These are phyloP conservation scores for Phanerochaete sordida DNA, from an alignment of 768 basidiomycete genomes.

Conservation along the genomic window DNA sequence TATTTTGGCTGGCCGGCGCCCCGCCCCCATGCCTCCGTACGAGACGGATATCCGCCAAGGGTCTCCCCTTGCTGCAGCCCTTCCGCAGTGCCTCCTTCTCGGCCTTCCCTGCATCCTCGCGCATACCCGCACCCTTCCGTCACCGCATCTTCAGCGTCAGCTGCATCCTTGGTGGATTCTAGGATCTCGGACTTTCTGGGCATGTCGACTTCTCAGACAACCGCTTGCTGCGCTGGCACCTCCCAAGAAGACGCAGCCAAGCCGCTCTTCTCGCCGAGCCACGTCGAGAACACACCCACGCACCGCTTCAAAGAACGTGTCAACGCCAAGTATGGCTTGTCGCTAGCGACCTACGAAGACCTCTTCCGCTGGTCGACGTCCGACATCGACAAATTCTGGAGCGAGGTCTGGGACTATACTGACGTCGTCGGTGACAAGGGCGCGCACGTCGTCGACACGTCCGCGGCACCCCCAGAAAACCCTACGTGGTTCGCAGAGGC, in stretches of 20 bases:
- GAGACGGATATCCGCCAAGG: neutral
- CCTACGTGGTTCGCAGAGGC: conserved; percentile 71
- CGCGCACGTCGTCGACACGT: conserved; percentile 51
- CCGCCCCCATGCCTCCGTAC: neutral
- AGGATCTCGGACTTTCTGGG: neutral
- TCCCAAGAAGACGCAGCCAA: conserved; percentile 10
- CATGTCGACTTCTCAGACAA: neutral
- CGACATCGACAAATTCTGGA: conserved; percentile 67
- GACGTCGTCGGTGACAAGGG: conserved; percentile 62
- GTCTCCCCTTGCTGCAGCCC: neutral
- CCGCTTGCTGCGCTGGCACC: conserved; percentile 7
- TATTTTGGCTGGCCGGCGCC: neutral
- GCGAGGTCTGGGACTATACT: conserved; percentile 67
- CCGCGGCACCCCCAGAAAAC: conserved; percentile 52
- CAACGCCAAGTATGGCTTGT: conserved; percentile 35
- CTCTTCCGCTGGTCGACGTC: conserved; percentile 64
- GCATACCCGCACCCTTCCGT: neutral
- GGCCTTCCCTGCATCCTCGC: neutral
- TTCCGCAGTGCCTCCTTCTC: neutral
- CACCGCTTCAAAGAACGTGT: conserved; percentile 35
- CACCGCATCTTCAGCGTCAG: neutral
- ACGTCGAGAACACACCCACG: conserved; percentile 40
- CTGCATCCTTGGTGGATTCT: neutral
- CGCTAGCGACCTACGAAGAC: conserved; percentile 54
- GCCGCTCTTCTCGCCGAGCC: conserved; percentile 40